A percentile compares a stretch with the other conserved stretches of the same genome.
Evolutionary conservation across 345 rosid genomes (phyloP).

Genomic region (Physaria fendleri): DNA sequence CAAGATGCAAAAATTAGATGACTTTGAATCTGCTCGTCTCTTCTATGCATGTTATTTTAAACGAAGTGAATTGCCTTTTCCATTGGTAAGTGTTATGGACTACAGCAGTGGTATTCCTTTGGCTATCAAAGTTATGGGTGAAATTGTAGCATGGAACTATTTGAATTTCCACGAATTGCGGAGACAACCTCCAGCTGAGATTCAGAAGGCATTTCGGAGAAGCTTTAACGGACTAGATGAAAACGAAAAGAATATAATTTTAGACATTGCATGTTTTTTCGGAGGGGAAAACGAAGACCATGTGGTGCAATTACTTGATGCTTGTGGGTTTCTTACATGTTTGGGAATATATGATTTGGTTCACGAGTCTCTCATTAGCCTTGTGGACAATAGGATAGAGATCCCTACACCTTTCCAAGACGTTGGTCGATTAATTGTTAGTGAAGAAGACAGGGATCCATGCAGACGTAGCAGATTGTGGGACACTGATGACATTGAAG

Average conservation of each 20-base stretch:
- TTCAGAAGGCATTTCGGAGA: slow-evolving; percentile 13
- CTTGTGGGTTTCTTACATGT: neutral
- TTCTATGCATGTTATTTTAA: no score
- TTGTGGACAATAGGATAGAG: neutral
- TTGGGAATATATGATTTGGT: slow-evolving; percentile 18
- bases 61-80: no score
- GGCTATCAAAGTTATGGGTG: slow-evolving; percentile 8
- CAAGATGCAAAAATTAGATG: neutral
- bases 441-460: neutral
- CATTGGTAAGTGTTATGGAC: no score
- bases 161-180: slow-evolving; percentile 23
- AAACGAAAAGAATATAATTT: slow-evolving; percentile 21
- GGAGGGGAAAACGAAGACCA: neutral
- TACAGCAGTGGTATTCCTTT: slow-evolving; percentile 31
- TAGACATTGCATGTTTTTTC: slow-evolving; percentile 39
- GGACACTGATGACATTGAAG: slow-evolving; percentile 19
- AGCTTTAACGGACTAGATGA: slow-evolving; percentile 27
- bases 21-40: slow-evolving; percentile 3
- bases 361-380: slow-evolving; percentile 30
- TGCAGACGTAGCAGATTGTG: slow-evolving; percentile 29
- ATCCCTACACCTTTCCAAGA: slow-evolving; percentile 34
- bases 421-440: slow-evolving; percentile 23
- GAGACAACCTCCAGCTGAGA: neutral
- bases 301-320: slow-evolving; percentile 21
- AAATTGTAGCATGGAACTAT: no score